Percentiles rank a stretch among this genome's conserved stretches.
phyloP scores from a whole-genome alignment of 1,284 basidiomycete genomes.

The Ceratorhiza oryzae-sativae region DNA sequence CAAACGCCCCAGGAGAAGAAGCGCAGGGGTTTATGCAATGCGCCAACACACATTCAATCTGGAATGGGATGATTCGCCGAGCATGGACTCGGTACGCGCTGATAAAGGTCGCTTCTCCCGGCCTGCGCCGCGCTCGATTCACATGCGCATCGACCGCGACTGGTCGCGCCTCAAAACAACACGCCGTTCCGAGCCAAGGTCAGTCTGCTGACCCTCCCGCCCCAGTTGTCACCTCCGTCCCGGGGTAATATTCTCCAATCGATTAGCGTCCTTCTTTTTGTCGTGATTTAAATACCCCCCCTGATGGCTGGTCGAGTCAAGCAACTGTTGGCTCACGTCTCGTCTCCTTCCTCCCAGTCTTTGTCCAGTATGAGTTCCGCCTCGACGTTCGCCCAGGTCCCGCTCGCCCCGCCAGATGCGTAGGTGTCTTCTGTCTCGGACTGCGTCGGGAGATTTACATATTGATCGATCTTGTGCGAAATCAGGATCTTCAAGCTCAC shows the following conservation, averaged over 20 bases:
- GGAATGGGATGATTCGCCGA: neutral
- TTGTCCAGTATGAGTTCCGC: slow-evolving; percentile 46
- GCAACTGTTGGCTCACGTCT: slow-evolving; percentile 58
- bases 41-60: neutral
- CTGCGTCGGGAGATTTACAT: neutral
- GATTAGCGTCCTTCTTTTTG: slow-evolving; percentile 3
- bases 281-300: neutral
- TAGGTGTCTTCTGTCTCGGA: slow-evolving; percentile 55
- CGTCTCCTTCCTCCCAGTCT: slow-evolving; percentile 47
- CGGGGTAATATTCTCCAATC: too few relatives aligned
- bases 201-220: slow-evolving; percentile 33
- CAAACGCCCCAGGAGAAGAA: neutral
- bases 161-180: slow-evolving; percentile 8
- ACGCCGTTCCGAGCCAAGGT: neutral
- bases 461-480: slow-evolving; percentile 39
- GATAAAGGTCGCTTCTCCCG: slow-evolving; percentile 35
- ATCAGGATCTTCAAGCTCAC: slow-evolving; percentile 93
- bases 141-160: slow-evolving; percentile 22
- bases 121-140: slow-evolving; percentile 35
- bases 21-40: neutral
- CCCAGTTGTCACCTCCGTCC: too few relatives aligned
- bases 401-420: slow-evolving; percentile 77
- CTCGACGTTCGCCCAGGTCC: slow-evolving; percentile 55
- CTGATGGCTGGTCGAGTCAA: slow-evolving; percentile 59
- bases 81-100: neutral